Base-by-base conservation (phyloP, 2,329 filamentous ascomycete genomes). In the Epichloe coenophiala region DNA sequence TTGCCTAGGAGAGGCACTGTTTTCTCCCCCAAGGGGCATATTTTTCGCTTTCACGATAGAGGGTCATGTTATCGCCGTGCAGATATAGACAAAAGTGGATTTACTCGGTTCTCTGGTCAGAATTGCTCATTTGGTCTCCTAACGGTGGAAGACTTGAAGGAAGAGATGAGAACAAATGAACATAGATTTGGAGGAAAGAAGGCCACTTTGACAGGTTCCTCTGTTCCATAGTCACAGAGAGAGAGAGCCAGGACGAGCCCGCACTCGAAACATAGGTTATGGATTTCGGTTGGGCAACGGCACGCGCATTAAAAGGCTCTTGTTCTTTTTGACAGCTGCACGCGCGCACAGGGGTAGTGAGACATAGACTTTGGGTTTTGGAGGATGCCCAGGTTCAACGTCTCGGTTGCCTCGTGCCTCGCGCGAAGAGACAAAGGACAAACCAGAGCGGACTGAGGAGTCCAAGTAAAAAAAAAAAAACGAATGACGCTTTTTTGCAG, bases 71-170 rank as follows among this genome's bases (percentile, higher is more conserved):
- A 66, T 70, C 67, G 67, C 66, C 67, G 66, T 68, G 63, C 64
- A 66, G 58, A 66, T 70, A 76, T 80, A 81, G 77, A 81, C 74
- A 79, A 80, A 80, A 79, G 74, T 75, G 75, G 76, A 77, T 78
- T 52, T 78, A 77, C 75, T 79, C 76, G 70, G 73, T 75, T 76
- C 68, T 77, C 71, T 74, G 68, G 72, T 72, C 65, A 54, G 56
- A 54, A 60, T 60, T 61, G 65, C 67, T 67, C 61, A 58, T 44
- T 45, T 60, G 59, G 59, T 60, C 61, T 63, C 59, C 56, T 54
- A 52, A 58, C 58, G 57, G 59, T 63, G 57, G 60, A 61, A 59
- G 60, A 60, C 56, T 37, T 50, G 55, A 57, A 59, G 13, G 27
- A 27, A 39, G 36, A 51, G 41, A 43, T 21, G 60, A 63, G 63